Conservation (phyloP, 805 yeast genomes). For the Torulaspora microellipsoides region DNA sequence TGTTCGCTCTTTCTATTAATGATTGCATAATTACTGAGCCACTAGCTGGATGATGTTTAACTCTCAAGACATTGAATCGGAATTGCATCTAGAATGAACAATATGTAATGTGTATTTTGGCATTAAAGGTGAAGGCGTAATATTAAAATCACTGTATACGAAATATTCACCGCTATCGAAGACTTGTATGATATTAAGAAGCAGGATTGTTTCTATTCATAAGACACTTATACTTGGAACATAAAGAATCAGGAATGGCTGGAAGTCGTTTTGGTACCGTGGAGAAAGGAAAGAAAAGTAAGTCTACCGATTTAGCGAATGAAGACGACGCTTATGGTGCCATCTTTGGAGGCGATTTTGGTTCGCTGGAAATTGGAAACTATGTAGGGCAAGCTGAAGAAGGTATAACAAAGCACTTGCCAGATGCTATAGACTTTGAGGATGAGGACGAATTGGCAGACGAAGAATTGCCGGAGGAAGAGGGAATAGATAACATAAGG, state of each 20-base stretch:
- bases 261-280: neutral
- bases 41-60: too few species aligned
- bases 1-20: constrained; percentile 26
- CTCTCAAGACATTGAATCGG: too few species aligned
- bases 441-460: constrained; percentile 94
- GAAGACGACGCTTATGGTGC: constrained; percentile 40
- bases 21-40: constrained; percentile 11
- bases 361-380: constrained; percentile 32
- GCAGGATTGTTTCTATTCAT: too few species aligned
- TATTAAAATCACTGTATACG: too few species aligned
- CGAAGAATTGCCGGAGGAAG: constrained; percentile 52
- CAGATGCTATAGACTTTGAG: constrained; percentile 89
- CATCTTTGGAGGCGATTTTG: constrained; percentile 37
- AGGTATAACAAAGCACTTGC: constrained; percentile 66
- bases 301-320: constrained; percentile 25
- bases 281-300: constrained; percentile 7
- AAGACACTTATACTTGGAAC: too few species aligned
- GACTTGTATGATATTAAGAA: too few species aligned
- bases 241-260: too few species aligned
- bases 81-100: too few species aligned
- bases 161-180: too few species aligned
- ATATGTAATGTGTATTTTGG: too few species aligned
- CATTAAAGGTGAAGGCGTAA: too few species aligned
- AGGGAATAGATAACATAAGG: constrained; percentile 5
- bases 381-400: constrained; percentile 35